Evolutionary conservation across 139 green algal species (phyloP), one percentile per base, ranked within the genome.

Genomic region (Zygnema circumcarinatum): DNA sequence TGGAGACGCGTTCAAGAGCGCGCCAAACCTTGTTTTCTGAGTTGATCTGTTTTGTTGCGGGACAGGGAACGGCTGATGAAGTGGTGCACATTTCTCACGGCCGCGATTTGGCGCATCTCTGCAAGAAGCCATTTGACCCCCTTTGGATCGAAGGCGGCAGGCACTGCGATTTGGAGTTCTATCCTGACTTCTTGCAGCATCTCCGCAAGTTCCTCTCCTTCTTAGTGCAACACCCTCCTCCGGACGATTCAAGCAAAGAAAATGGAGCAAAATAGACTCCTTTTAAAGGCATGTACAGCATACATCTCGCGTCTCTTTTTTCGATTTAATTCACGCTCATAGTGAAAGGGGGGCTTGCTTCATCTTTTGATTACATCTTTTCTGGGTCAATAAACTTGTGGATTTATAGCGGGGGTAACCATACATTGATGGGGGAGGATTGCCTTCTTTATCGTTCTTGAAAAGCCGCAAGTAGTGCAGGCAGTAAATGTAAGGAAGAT

Each of bases 71-170:
- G 0, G 38, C 88, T 7, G 94, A 96, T 31, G 91, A 94, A 74
- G 96, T 98, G n/a, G 96, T 98, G 33, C 85, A 96, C 67, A 88
- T 97, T 38, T 90, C 85, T 32, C 95, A 97, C 67, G 96, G 94
- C 2, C 54, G 93, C 84, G 62, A 85, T 53, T 91, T 98, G 0
- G 52, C n/a, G 1, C 54, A 87, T 21, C n/a, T 87, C 11, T 90
- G 82, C 82, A 92, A 93, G 79, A 91, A 93, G 40, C 87, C 93
- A 1, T 87, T 74, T 42, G 79, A 93, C 40, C 93, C 95, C 1
- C 91, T 98, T 38, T 98, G 94, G 92, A 93, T 95, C 0, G 62
- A 92, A 53, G 91, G 94, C 7, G 87, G 83, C 7, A 38, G 21
- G 11, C 87, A 91, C 42, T 91, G 87, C 36, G 87, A 97, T 81